phyloP scores from a whole-genome alignment of 2,329 filamentous ascomycete species.

The Sporothrix phasma region DNA sequence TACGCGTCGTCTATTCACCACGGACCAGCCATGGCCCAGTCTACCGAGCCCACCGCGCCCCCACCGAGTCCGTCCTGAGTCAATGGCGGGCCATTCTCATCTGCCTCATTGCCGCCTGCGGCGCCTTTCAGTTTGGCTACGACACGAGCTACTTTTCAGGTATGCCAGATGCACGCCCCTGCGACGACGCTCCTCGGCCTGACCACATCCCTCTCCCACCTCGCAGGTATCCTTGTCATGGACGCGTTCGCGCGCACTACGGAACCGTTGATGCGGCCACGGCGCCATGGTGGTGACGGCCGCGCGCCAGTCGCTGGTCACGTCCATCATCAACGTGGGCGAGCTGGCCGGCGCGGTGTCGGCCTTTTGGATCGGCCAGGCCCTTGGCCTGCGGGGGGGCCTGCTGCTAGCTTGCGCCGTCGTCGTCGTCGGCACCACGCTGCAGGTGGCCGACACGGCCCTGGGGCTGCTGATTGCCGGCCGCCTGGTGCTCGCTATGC shows the following conservation, averaged over 20 bases:
- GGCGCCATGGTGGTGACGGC: background rate
- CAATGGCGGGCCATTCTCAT: constrained; percentile 2
- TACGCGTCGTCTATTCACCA: too few relatives aligned
- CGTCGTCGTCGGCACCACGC: background rate
- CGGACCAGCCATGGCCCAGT: background rate
- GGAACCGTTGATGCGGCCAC: background rate
- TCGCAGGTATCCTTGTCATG: background rate
- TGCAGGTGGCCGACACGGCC: constrained; percentile 1
- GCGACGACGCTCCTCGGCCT: too few relatives aligned
- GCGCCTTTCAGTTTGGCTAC: constrained; percentile 7
- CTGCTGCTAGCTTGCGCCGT: background rate
- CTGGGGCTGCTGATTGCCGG: background rate
- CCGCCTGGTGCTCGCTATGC: background rate
- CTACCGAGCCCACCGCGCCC: too few relatives aligned
- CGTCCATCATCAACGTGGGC: constrained; percentile 5
- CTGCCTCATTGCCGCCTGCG: background rate
- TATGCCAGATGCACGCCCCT: background rate
- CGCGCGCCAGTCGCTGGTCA: background rate
- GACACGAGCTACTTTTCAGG: constrained; percentile 4
- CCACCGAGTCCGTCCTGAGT: background rate
- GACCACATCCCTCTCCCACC: background rate
- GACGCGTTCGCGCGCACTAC: background rate
- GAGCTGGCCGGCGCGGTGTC: background rate
- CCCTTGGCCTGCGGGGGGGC: background rate
- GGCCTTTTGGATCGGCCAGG: constrained; percentile 3